phyloP scores from a whole-genome alignment of 1,284 basidiomycete genomes.

The Malassezia caprae region DNA sequence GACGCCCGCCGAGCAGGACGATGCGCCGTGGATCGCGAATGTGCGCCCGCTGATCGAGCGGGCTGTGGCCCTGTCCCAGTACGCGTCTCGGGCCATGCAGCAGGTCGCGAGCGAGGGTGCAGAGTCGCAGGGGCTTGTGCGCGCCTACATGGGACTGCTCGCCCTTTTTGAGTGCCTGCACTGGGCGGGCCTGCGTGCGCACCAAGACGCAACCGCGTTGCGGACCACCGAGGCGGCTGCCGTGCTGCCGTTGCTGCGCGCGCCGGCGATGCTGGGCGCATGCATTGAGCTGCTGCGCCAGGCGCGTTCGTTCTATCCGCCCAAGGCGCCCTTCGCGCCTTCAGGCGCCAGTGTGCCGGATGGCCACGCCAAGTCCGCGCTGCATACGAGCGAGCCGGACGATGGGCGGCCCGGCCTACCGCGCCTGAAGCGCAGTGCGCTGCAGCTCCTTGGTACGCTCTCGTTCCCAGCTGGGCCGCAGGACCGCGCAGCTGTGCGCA shows the following conservation, averaged over 20 bases:
- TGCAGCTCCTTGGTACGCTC: slow-evolving; percentile 12
- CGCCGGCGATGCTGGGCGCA: slow-evolving; percentile 1
- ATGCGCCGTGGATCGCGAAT: not conserved
- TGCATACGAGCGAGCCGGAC: not conserved
- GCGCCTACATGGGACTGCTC: slow-evolving; percentile 13
- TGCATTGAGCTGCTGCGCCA: slow-evolving; percentile 4
- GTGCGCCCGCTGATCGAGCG: not conserved
- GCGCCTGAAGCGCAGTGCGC: slow-evolving; percentile 8
- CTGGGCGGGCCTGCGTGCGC: slow-evolving; percentile 3
- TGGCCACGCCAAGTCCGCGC: not conserved
- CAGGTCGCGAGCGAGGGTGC: not conserved
- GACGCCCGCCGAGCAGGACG: not conserved
- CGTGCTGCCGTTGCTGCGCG: not conserved
- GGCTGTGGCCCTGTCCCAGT: not conserved
- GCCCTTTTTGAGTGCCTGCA: slow-evolving; percentile 7
- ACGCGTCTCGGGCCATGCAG: not conserved
- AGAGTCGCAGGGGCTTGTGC: slow-evolving; percentile 7
- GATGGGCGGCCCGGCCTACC: slow-evolving; percentile 10
- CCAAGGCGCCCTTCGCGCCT: slow-evolving; percentile 7
- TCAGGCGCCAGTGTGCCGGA: not conserved
- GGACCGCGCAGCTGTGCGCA: not conserved
- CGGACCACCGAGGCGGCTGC: not conserved
- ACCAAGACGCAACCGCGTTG: slow-evolving; percentile 5
- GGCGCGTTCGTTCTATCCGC: slow-evolving; percentile 4
- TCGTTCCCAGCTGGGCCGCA: not conserved